Conservation (phyloP, 139 green algal genomes). For the Closterium sp. region DNA sequence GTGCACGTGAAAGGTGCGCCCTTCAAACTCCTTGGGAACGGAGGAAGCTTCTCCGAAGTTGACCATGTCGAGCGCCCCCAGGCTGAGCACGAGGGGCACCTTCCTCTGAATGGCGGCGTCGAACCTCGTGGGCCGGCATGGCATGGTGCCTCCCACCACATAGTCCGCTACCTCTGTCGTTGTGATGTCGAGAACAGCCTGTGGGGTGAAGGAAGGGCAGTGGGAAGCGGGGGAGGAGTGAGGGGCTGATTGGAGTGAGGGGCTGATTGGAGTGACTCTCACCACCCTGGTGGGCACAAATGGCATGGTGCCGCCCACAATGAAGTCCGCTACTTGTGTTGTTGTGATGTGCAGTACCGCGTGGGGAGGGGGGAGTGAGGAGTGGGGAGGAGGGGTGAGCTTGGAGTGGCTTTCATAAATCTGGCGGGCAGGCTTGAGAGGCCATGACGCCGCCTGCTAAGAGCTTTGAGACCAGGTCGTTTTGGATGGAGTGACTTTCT, state of each 20-base stretch:
- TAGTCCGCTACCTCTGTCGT: neutral
- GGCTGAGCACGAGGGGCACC: neutral
- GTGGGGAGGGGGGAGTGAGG: no score
- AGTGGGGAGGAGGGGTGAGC: no score
- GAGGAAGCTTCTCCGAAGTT: slow-evolving; percentile 6
- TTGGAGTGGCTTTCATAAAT: no score
- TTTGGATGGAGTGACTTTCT: no score
- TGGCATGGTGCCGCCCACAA: neutral
- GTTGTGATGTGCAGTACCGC: neutral
- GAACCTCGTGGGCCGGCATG: neutral
- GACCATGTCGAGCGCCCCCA: neutral
- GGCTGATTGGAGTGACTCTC: no score
- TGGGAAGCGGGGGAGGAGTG: no score
- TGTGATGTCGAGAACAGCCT: neutral
- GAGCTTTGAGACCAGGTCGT: no score
- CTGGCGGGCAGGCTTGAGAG: no score
- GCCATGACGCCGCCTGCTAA: no score
- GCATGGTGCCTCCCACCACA: neutral
- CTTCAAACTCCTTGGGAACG: neutral
- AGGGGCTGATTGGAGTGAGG: no score
- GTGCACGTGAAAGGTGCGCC: neutral
- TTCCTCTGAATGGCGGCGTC: neutral
- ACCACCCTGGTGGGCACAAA: neutral
- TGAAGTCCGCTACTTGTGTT: neutral
- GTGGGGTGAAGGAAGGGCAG: neutral